Conservation (phyloP, 306 rosid species). For the Acacia acuminata region DNA sequence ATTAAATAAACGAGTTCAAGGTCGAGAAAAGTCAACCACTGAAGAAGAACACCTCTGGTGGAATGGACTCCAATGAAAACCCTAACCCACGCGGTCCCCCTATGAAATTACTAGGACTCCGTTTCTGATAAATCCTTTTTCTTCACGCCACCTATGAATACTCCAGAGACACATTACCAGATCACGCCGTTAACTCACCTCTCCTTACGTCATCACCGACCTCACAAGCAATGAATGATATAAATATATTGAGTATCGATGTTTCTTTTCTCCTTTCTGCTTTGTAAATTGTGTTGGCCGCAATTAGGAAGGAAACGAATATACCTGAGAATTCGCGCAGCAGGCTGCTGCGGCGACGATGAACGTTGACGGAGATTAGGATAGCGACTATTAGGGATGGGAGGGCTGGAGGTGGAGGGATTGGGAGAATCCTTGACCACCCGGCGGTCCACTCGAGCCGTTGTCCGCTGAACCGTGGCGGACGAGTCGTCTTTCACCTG, state of each 20-base stretch:
- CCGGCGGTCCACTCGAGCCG: conserved; percentile 81
- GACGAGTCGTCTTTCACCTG: conserved; percentile 74
- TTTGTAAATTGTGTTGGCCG: background rate
- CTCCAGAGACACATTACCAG: background rate
- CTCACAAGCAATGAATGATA: background rate
- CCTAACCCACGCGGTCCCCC: conserved; percentile 10
- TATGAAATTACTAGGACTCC: too few species aligned
- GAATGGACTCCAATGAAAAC: background rate
- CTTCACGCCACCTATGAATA: background rate
- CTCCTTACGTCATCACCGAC: background rate
- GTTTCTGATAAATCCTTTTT: background rate
- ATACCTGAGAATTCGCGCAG: conserved; percentile 77
- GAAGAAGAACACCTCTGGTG: background rate
- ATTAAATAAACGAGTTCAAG: background rate
- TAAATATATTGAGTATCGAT: background rate
- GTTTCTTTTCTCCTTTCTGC: background rate
- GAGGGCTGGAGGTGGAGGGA: conserved; percentile 24
- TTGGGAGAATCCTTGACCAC: conserved; percentile 66
- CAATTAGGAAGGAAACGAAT: background rate
- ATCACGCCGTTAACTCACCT: background rate
- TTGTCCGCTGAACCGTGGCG: conserved; percentile 63
- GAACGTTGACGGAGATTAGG: conserved; percentile 85
- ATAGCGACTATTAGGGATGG: conserved; percentile 50
- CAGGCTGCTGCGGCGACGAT: conserved; percentile 72
- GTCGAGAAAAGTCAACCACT: background rate